These are phyloP conservation scores for Piloderma croceum DNA, from an alignment of 768 basidiomycete genomes.

Conservation along the genomic window DNA sequence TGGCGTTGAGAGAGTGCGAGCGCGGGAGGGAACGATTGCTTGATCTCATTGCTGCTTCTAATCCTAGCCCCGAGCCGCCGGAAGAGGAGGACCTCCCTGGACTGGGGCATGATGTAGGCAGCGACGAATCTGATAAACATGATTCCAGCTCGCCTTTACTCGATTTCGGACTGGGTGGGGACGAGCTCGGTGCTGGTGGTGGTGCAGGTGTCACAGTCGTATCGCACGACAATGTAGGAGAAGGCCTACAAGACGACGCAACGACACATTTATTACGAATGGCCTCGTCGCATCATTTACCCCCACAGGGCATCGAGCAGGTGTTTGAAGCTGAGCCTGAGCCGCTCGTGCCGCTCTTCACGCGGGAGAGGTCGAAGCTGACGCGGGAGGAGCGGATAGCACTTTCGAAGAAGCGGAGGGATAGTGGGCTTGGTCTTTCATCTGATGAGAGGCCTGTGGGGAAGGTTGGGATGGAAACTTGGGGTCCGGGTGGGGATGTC, in stretches of 20 bases:
- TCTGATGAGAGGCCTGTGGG: constrained; percentile 8
- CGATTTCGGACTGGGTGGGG: constrained; percentile 21
- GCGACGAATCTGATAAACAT: constrained; percentile 49
- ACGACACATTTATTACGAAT: constrained; percentile 49
- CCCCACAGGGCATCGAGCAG: constrained; percentile 67
- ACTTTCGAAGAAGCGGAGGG: constrained; percentile 49
- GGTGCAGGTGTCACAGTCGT: constrained; percentile 15
- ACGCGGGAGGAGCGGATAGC: constrained; percentile 72
- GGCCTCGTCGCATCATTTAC: constrained; percentile 49
- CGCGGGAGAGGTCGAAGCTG: constrained; percentile 58
- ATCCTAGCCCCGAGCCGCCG: too few species aligned
- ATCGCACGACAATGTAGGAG: constrained; percentile 13
- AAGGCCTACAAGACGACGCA: constrained; percentile 34
- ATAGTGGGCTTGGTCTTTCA: constrained; percentile 30
- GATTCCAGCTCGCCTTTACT: constrained; percentile 34
- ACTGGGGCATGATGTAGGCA: constrained; percentile 33
- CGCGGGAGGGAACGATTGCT: constrained; percentile 64
- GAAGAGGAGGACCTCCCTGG: constrained; percentile 16
- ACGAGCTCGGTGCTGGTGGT: constrained; percentile 8
- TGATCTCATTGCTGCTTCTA: constrained; percentile 49
- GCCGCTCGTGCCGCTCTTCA: constrained; percentile 29
- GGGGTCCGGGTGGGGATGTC: constrained; percentile 75
- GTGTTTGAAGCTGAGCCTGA: constrained; percentile 73
- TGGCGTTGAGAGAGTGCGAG: constrained; percentile 78
- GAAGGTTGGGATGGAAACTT: constrained; percentile 35